Conservation (phyloP, 2,329 filamentous ascomycete species). For the Mollisia scopiformis region DNA sequence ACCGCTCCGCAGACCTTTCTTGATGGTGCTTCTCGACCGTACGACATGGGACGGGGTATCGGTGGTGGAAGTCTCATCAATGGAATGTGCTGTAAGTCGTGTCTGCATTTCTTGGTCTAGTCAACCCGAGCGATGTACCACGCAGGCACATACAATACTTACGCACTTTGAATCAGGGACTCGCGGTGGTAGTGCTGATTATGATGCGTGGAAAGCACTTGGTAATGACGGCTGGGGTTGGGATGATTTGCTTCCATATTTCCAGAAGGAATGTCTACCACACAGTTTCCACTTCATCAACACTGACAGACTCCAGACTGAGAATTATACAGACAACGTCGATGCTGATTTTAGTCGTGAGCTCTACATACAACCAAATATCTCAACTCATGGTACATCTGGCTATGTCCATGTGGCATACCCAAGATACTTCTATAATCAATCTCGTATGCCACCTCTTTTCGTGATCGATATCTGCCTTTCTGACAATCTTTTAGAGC, state of each 20-base stretch:
- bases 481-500: constrained; percentile 31
- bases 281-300: no score
- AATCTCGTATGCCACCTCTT: constrained; percentile 40
- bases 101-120: constrained; percentile 16
- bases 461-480: background rate
- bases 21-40: constrained; percentile 27
- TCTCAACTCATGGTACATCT: constrained; percentile 36
- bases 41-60: constrained; percentile 18
- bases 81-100: background rate
- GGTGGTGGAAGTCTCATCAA: constrained; percentile 7
- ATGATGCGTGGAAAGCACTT: constrained; percentile 47
- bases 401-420: constrained; percentile 44
- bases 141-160: no score
- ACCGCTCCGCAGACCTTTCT: constrained; percentile 41
- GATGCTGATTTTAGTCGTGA: constrained; percentile 26
- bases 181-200: constrained; percentile 30
- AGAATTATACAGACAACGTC: constrained; percentile 39
- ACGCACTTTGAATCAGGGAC: no score
- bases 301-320: constrained; percentile 31
- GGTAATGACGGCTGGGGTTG: constrained; percentile 51
- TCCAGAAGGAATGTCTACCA: constrained; percentile 42
- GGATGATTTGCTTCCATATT: constrained; percentile 52
- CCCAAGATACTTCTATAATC: constrained; percentile 43
- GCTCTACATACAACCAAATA: constrained; percentile 34
- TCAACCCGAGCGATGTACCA: no score